A percentile compares a stretch with the other conserved stretches of the same genome.
These are phyloP conservation scores for Clarireedia hainanense DNA, from an alignment of 2,329 filamentous ascomycete species.

Conservation along the genomic window DNA sequence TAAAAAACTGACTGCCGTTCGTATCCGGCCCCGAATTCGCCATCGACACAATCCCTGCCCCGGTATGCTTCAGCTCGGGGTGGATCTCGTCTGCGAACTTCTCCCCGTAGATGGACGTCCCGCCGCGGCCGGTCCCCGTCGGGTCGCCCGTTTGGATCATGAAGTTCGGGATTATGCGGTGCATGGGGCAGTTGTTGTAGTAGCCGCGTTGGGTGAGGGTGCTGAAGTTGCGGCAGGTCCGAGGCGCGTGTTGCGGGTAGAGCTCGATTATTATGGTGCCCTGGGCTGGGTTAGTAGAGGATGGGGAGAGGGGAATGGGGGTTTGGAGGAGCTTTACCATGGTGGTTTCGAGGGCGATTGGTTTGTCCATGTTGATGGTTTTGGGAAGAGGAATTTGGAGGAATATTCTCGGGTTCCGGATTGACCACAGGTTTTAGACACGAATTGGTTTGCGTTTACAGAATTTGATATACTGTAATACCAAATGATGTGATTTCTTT, in stretches of 20 bases:
- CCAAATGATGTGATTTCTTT: no score
- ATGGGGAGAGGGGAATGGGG: neutral
- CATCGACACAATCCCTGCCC: slow-evolving; percentile 92
- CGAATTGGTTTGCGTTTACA: no score
- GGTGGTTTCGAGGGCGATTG: slow-evolving; percentile 74
- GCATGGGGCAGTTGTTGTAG: slow-evolving; percentile 81
- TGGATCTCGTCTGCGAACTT: slow-evolving; percentile 89
- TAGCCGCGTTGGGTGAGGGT: slow-evolving; percentile 76
- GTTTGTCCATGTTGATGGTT: slow-evolving; percentile 55
- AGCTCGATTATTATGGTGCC: slow-evolving; percentile 82
- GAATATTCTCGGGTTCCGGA: neutral
- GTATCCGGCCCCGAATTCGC: slow-evolving; percentile 90
- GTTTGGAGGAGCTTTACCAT: slow-evolving; percentile 51
- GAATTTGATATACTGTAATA: no score
- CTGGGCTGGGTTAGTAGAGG: slow-evolving; percentile 36
- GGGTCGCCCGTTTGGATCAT: slow-evolving; percentile 96
- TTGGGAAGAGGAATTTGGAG: no score
- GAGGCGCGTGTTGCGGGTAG: slow-evolving; percentile 78
- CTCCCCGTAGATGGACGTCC: slow-evolving; percentile 81
- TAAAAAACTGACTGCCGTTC: slow-evolving; percentile 93
- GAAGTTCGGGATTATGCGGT: slow-evolving; percentile 92
- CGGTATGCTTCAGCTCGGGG: slow-evolving; percentile 74
- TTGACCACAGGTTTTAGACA: neutral
- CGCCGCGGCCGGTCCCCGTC: slow-evolving; percentile 86
- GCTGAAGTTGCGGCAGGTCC: slow-evolving; percentile 80